phyloP scores from a whole-genome alignment of 2,329 filamentous ascomycete species.

The Aspergillus puulaauensis region DNA sequence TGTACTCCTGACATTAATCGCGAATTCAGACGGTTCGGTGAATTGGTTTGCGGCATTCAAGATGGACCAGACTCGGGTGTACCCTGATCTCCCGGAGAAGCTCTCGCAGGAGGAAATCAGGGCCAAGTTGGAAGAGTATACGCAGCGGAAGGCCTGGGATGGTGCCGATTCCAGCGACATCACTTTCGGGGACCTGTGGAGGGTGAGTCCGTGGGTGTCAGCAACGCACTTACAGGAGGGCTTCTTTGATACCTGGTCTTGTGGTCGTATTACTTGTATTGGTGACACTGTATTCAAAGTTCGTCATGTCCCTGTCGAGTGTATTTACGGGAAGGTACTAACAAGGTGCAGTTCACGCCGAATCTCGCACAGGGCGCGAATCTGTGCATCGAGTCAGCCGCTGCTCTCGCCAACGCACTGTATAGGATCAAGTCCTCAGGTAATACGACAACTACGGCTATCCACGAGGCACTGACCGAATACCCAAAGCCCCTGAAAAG shows the following conservation, averaged over 20 bases:
- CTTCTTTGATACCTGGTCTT: neutral
- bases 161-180: neutral
- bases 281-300: neutral
- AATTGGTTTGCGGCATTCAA: too few species aligned
- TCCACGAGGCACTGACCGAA: too few species aligned
- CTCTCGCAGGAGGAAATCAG: neutral
- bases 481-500: too few species aligned
- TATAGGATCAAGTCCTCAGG: neutral
- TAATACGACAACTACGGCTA: neutral
- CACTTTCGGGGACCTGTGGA: neutral
- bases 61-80: too few species aligned
- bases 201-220: neutral
- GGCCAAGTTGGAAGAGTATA: neutral
- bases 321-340: neutral
- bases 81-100: too few species aligned
- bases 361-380: slow-evolving; percentile 17
- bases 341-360: slow-evolving; percentile 11
- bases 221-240: neutral
- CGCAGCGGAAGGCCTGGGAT: neutral
- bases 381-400: slow-evolving; percentile 11
- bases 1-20: too few species aligned
- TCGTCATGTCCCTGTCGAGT: too few species aligned
- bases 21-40: too few species aligned
- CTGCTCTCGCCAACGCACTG: slow-evolving; percentile 6
- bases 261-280: neutral